These are phyloP conservation scores for Funneliformis mosseae DNA, from an alignment of 192 early-diverging fungal genomes.

Conservation along the genomic window DNA sequence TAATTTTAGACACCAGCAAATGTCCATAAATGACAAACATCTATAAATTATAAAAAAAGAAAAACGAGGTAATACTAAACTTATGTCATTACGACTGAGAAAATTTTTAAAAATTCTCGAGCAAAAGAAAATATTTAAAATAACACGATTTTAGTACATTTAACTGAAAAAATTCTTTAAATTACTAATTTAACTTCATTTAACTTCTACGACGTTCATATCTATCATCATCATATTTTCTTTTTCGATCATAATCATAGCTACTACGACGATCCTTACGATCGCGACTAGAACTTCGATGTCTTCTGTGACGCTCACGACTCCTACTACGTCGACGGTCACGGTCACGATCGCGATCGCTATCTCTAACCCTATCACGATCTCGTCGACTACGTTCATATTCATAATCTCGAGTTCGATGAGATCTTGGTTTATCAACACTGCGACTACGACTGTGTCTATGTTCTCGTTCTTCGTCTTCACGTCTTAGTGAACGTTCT, in stretches of 20 bases:
- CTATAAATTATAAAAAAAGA: too few relatives aligned
- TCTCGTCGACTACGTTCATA: slow-evolving; percentile 14
- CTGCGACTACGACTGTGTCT: slow-evolving; percentile 24
- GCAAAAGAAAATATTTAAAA: not conserved
- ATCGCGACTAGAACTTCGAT: slow-evolving; percentile 28
- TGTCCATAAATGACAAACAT: too few relatives aligned
- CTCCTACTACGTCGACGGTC: not conserved
- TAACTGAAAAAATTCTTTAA: not conserved
- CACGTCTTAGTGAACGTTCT: slow-evolving; percentile 10
- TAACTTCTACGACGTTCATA: slow-evolving; percentile 7
- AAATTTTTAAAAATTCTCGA: not conserved
- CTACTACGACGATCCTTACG: slow-evolving; percentile 9
- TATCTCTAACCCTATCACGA: slow-evolving; percentile 4
- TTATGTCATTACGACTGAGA: too few relatives aligned
- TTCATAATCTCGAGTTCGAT: slow-evolving; percentile 23
- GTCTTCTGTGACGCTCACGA: slow-evolving; percentile 16
- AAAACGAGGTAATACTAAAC: too few relatives aligned
- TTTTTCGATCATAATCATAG: slow-evolving; percentile 33
- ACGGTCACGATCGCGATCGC: not conserved
- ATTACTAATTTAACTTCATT: slow-evolving; percentile 22
- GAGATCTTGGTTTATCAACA: slow-evolving; percentile 6
- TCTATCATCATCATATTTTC: slow-evolving; percentile 28
- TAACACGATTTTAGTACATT: not conserved
- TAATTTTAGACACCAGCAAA: too few relatives aligned
- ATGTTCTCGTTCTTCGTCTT: slow-evolving; percentile 5